phyloP scores from a whole-genome alignment of 805 yeast species.

The Saturnispora dispora region DNA sequence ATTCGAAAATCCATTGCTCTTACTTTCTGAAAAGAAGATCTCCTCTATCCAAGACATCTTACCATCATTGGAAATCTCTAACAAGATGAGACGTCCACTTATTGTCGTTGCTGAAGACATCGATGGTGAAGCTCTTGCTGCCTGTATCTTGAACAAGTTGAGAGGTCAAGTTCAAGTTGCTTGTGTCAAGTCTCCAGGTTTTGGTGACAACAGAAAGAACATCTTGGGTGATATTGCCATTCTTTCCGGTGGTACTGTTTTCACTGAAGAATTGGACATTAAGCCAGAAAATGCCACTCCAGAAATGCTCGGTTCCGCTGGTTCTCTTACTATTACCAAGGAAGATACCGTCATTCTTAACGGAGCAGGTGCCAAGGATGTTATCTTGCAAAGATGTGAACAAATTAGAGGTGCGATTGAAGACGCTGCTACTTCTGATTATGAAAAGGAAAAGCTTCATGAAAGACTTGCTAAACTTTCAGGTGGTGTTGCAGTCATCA shows the following conservation, averaged over 20 bases:
- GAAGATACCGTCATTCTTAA: constrained; percentile 91
- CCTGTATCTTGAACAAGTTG: constrained; percentile 91
- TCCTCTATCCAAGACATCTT: constrained; percentile 82
- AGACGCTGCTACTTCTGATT: constrained; percentile 69
- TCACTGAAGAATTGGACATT: constrained; percentile 89
- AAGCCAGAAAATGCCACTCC: constrained; percentile 91
- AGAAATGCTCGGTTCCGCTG: constrained; percentile 85
- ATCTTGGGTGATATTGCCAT: constrained; percentile 92
- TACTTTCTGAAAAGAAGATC: constrained; percentile 88
- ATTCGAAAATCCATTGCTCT: constrained; percentile 83
- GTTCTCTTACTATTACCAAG: constrained; percentile 85
- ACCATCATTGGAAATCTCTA: constrained; percentile 88
- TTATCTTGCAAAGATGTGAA: constrained; percentile 78
- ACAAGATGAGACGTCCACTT: constrained; percentile 87
- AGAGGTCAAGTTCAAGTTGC: constrained; percentile 98
- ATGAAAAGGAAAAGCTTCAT: constrained; percentile 94
- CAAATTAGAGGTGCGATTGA: constrained; percentile 80
- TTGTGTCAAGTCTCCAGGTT: constrained; percentile 98
- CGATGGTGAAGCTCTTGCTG: constrained; percentile 98
- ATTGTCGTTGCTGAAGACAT: constrained; percentile 90
- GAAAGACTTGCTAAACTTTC: constrained; percentile 95
- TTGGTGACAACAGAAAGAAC: constrained; percentile 97
- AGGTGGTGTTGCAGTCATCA: constrained; percentile 97
- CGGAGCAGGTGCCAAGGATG: constrained; percentile 83
- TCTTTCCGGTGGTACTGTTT: constrained; percentile 85